Conservation (phyloP, 2,329 filamentous ascomycete genomes). For the Aspergillus pseudoterreus region DNA sequence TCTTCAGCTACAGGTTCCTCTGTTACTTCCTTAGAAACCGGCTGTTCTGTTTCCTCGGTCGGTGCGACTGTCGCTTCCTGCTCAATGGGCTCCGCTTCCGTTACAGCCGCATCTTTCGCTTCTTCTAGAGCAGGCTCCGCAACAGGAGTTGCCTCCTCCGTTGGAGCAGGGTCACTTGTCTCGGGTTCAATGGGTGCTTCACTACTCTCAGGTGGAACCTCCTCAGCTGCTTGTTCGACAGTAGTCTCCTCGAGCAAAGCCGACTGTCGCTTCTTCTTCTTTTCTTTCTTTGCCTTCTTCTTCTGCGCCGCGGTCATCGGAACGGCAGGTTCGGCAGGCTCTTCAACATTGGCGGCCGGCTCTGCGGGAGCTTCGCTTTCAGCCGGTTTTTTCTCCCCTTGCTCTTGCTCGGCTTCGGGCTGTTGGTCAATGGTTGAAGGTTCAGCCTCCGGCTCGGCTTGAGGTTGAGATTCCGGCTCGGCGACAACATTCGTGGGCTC, state of each 20-base stretch:
- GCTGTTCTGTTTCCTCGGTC: not conserved
- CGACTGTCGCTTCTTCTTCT: constrained; percentile 18
- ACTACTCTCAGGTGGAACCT: not conserved
- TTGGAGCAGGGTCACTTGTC: not conserved
- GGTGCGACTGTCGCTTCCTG: not conserved
- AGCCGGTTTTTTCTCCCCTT: not conserved
- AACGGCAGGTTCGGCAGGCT: constrained; percentile 4
- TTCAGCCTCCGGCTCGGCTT: not conserved
- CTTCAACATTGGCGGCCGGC: constrained; percentile 3
- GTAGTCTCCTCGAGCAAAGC: constrained; percentile 5
- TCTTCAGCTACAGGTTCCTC: not conserved
- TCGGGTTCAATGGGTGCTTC: too few species aligned
- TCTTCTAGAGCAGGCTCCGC: not conserved
- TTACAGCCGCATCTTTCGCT: not conserved
- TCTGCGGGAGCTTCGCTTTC: constrained; percentile 5
- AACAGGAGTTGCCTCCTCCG: constrained; percentile 1
- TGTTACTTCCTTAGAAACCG: not conserved
- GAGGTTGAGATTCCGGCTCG: not conserved
- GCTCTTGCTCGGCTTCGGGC: not conserved
- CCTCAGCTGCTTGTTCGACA: constrained; percentile 1
- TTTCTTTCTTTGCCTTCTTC: constrained; percentile 26
- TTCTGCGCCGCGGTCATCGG: constrained; percentile 20
- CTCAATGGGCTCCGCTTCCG: not conserved
- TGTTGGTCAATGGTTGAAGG: not conserved
- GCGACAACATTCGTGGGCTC: not conserved